Base-by-base conservation (phyloP, 257 asterid genomes). In the Capsicum pubescens region DNA sequence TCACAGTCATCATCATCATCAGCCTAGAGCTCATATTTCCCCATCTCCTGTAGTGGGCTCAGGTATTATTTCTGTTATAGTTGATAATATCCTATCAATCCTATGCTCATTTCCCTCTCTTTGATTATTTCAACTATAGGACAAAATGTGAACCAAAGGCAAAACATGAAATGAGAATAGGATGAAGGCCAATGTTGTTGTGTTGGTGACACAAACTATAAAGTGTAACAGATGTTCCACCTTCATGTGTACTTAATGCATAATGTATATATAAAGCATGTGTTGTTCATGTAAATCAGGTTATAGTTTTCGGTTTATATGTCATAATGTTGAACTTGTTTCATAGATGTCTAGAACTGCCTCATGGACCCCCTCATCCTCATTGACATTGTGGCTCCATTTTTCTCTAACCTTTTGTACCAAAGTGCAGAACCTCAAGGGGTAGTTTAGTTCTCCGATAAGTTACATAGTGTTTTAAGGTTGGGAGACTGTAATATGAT, bases 1-100 rank as follows among this genome's bases (percentile, higher is more conserved):
- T 77, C 93, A 81, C 86, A 91, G 3, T 80, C 91, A 61, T 84
- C 95, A 67, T 85, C 90, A 68, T 82, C 95, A 63, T 72, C 89
- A 85, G 80, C 61, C 56, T 74, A 90, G 87, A 85, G 83, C 83
- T 64, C 94, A 6, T 66, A 68, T 88, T 87, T 91, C 99, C 84
- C 98, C 98, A 63, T 87, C 98, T 87, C 98, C 97, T 50, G 86
- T 94, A 26, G 80, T 90, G 84, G 82, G 89, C 86, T 89, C 92
- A 72, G 98, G 99, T 94, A 92, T 71, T 85, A 13, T 83, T 87
- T 67, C 80, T 76, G 81, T 39, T n/a, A 7, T 16, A 52, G 26
- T 56, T 56, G 70, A 13, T 48, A 54, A 77, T 56, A 56, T 74
- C 60, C 72, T 66, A 66, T 44, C 60, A 44, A 81, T 39, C 7